Evolutionary conservation across 768 basidiomycete genomes (phyloP), one percentile per base, ranked within the genome.

Genomic region (Sarcodon aspratus): DNA sequence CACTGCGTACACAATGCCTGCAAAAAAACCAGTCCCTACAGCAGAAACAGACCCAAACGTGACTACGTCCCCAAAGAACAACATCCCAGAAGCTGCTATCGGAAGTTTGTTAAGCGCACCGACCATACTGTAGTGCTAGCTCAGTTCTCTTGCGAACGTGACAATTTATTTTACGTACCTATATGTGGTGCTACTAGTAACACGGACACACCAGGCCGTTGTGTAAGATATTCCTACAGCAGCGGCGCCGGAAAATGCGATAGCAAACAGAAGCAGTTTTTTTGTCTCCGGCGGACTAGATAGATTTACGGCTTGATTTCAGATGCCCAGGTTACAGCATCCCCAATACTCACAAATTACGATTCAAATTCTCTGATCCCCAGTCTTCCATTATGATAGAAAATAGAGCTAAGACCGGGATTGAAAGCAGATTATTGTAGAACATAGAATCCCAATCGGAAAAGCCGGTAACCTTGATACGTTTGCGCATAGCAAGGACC

Each of bases 391-490:
- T 66, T 44, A 91, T 55, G 54, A 98, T 55, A 8, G 94, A 96
- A 60, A 84, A 90, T 46, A 90, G 57, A 48, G 76, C 73, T 40
- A 99, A 70, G 36, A 97, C 81, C 5, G 96, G 96, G 57, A 98
- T 94, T 15, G 91, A 95, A 46, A 98, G 69, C 42, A 97, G 63
- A 64, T 98, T 99, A 70, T 95, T 96, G 72, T 98, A 98, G 69
- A 91, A 95, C 93, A 97, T 97, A 10, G 93, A 84, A 60, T 97
- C 95, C 94, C 93, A 96, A 59, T 99, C 95, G 45, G 92, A 82
- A 69, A 98, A 97, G 15, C 90, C 90, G 12, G 92, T 97, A 37
- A 73, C 64, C 69, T 97, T 97, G 72, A 99, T 98, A 49, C 85
- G 78, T 64, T 95, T 97, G 50, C 96, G 80, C 96, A 98, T 98